phyloP scores from a whole-genome alignment of 1,284 basidiomycete species.

The Fomitopsis palustris region DNA sequence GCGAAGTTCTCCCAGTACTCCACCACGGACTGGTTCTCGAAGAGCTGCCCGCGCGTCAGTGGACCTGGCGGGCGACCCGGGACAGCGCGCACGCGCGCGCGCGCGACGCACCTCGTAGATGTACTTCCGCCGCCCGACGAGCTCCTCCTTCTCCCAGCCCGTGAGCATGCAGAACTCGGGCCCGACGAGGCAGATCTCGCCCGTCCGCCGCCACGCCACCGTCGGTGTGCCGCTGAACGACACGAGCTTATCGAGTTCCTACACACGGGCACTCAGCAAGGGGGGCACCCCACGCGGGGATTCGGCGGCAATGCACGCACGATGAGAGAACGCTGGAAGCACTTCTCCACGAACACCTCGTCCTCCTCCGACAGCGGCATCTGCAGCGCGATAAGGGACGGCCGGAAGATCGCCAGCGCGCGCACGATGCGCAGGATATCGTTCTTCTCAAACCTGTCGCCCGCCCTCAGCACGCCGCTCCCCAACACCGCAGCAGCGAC shows the following conservation, averaged over 20 bases:
- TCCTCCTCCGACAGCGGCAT: slow-evolving; percentile 93
- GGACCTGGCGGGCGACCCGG: background rate
- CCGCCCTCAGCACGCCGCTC: slow-evolving; percentile 7
- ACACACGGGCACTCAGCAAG: slow-evolving; percentile 5
- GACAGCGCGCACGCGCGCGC: too few relatives aligned
- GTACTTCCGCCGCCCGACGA: slow-evolving; percentile 77
- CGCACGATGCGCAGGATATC: slow-evolving; percentile 94
- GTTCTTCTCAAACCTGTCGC: slow-evolving; percentile 94
- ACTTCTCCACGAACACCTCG: slow-evolving; percentile 93
- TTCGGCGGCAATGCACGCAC: slow-evolving; percentile 41
- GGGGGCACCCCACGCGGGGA: background rate
- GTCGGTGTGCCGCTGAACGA: slow-evolving; percentile 98
- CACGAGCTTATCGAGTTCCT: slow-evolving; percentile 97
- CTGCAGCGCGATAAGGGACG: slow-evolving; percentile 93
- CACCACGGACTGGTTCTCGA: slow-evolving; percentile 87
- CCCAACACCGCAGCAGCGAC: background rate
- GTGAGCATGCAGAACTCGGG: slow-evolving; percentile 96
- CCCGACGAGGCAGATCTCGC: slow-evolving; percentile 95
- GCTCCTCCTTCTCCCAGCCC: slow-evolving; percentile 82
- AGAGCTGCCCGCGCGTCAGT: slow-evolving; percentile 48
- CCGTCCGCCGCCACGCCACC: slow-evolving; percentile 97
- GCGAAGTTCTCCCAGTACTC: slow-evolving; percentile 97
- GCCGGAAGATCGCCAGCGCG: slow-evolving; percentile 91
- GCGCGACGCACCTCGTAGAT: slow-evolving; percentile 80
- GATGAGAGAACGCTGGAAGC: slow-evolving; percentile 90